Evolutionary conservation across 805 yeast genomes (phyloP).

Genomic region (Blastobotrys parvus): DNA sequence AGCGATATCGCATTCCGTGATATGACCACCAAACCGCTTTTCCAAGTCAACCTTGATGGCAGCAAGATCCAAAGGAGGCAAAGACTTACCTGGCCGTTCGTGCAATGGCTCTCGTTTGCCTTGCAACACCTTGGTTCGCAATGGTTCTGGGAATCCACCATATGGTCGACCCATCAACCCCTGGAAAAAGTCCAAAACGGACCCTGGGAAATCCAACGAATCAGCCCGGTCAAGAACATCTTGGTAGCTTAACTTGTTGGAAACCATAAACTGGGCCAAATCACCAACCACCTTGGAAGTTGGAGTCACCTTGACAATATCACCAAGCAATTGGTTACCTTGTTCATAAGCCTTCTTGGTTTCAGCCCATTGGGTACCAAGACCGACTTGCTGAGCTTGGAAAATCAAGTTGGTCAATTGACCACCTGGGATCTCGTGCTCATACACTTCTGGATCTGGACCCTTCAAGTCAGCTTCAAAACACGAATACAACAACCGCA

Average conservation of each 20-base stretch:
- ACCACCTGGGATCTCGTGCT: constrained; percentile 99
- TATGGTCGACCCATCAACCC: constrained; percentile 99
- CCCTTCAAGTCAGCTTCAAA: constrained; percentile 99
- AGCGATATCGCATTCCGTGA: constrained; percentile 85
- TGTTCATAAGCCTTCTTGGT: constrained; percentile 90
- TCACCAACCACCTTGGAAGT: constrained; percentile 99
- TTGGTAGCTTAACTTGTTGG: constrained; percentile 77
- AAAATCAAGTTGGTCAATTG: constrained; percentile 94
- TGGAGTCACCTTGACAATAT: constrained; percentile 96
- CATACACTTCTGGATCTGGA: constrained; percentile 98
- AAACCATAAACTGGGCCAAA: constrained; percentile 98
- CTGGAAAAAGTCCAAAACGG: constrained; percentile 96
- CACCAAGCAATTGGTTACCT: constrained; percentile 89
- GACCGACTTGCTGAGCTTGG: constrained; percentile 99
- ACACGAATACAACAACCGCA: constrained; percentile 92
- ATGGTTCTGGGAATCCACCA: constrained; percentile 99
- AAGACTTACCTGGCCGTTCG: constrained; percentile 84
- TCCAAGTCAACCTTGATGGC: constrained; percentile 64
- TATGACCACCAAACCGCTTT: constrained; percentile 61
- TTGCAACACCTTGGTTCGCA: constrained; percentile 81
- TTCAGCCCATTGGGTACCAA: constrained; percentile 94
- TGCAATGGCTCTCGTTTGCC: constrained; percentile 89
- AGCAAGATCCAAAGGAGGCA: constrained; percentile 75
- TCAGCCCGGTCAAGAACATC: constrained; percentile 84
- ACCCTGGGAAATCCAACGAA: constrained; percentile 95